Percentiles rank a stretch among this genome's conserved stretches.
phyloP scores from a whole-genome alignment of 768 basidiomycete genomes.

The Pisolithus orientalis region DNA sequence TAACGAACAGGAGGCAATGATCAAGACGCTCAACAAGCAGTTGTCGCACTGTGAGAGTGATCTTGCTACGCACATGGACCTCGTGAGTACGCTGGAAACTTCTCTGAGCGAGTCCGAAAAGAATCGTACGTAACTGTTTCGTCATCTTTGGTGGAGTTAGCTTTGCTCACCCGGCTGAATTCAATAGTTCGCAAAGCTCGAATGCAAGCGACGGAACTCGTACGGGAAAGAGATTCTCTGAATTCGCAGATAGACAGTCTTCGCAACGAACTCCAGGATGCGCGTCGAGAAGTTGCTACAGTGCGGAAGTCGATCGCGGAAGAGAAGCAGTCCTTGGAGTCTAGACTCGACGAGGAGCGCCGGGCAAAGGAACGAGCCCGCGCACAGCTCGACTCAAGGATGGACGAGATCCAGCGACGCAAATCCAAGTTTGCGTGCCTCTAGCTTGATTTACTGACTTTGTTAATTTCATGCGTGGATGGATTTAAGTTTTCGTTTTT shows the following conservation, averaged over 20 bases:
- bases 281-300: conserved; percentile 72
- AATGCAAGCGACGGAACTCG: conserved; percentile 87
- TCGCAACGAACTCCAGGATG: conserved; percentile 66
- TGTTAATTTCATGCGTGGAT: background rate
- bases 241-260: conserved; percentile 59
- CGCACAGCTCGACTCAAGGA: conserved; percentile 79
- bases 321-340: conserved; percentile 84
- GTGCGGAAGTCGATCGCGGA: conserved; percentile 78
- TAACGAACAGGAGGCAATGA: conserved; percentile 85
- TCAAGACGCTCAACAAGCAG: conserved; percentile 91
- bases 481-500: conserved; percentile 8
- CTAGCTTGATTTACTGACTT: conserved; percentile 33
- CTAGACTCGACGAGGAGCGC: conserved; percentile 79
- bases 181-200: conserved; percentile 81
- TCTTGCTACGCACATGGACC: conserved; percentile 86
- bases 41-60: conserved; percentile 90
- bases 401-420: conserved; percentile 78
- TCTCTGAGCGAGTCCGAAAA: conserved; percentile 90
- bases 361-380: conserved; percentile 84
- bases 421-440: conserved; percentile 93
- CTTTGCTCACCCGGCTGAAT: conserved; percentile 7
- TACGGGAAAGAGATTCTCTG: conserved; percentile 76
- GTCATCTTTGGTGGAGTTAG: background rate
- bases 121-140: conserved; percentile 57
- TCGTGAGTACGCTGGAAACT: conserved; percentile 76